Evolutionary conservation across 2,329 filamentous ascomycete species (phyloP).

Genomic region (Ilyonectria robusta): DNA sequence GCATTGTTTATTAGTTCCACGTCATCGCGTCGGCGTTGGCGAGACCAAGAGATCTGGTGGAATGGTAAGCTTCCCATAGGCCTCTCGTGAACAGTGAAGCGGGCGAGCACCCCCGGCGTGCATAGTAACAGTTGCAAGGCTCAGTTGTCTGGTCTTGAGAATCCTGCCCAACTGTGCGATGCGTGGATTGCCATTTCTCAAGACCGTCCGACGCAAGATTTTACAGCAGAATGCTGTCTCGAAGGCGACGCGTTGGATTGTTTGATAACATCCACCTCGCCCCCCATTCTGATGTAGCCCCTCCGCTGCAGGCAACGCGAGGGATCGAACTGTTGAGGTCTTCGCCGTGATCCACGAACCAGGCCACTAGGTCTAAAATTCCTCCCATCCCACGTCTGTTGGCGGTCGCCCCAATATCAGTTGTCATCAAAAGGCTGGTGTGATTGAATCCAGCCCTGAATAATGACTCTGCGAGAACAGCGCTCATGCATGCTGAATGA

Average conservation of each 20-base stretch:
- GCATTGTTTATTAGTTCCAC: neutral
- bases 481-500: neutral
- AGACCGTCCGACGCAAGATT: fast-evolving
- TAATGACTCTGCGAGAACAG: neutral
- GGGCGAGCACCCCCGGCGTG: neutral
- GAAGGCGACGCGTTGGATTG: neutral
- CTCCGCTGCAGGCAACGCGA: neutral
- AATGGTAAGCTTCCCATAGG: neutral
- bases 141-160: neutral
- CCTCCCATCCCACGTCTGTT: neutral
- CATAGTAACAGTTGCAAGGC: neutral
- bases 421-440: neutral
- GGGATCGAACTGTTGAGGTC: neutral
- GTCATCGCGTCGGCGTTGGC: neutral
- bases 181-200: neutral
- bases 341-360: neutral
- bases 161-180: neutral
- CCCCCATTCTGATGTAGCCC: neutral
- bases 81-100: neutral
- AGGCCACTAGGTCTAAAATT: neutral
- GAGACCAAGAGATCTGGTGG: neutral
- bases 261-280: neutral
- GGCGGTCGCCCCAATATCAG: too few species aligned
- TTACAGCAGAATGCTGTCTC: neutral
- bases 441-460: neutral